These are phyloP conservation scores for Lizonia empirigonia DNA, from an alignment of 2,329 filamentous ascomycete species.

Conservation along the genomic window DNA sequence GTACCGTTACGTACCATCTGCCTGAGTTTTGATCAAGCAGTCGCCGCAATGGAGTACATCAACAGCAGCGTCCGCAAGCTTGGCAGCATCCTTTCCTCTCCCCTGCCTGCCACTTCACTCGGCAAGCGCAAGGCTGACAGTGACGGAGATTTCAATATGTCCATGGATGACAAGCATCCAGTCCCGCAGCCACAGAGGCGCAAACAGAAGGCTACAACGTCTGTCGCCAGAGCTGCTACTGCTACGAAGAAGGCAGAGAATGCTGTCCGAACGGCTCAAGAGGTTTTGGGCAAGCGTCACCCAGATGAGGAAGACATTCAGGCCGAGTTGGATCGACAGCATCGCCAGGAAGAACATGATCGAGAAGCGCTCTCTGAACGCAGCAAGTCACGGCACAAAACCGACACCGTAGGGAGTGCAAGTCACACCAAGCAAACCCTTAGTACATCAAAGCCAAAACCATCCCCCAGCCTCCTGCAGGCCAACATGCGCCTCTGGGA, in stretches of 20 bases:
- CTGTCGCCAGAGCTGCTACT: too few relatives aligned
- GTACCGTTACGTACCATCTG: too few relatives aligned
- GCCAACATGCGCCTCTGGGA: too few relatives aligned
- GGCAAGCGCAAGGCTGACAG: not conserved
- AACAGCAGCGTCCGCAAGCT: not conserved
- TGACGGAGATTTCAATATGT: not conserved
- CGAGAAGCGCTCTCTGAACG: not conserved
- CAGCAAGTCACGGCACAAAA: not conserved
- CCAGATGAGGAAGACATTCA: not conserved
- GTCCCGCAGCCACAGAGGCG: not conserved
- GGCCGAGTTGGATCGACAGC: not conserved
- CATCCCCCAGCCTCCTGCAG: too few relatives aligned
- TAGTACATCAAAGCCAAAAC: not conserved
- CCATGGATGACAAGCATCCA: not conserved
- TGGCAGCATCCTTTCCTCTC: not conserved
- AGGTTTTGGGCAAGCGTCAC: not conserved
- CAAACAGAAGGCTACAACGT: not conserved
- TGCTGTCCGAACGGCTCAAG: not conserved
- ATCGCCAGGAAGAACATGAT: not conserved
- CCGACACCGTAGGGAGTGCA: too few relatives aligned
- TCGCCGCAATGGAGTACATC: not conserved
- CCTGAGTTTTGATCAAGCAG: not conserved
- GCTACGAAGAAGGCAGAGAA: not conserved
- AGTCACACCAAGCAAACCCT: not conserved
- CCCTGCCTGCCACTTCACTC: not conserved